Evolutionary conservation across 2,329 filamentous ascomycete genomes (phyloP).

Genomic region (Cytospora piceae): DNA sequence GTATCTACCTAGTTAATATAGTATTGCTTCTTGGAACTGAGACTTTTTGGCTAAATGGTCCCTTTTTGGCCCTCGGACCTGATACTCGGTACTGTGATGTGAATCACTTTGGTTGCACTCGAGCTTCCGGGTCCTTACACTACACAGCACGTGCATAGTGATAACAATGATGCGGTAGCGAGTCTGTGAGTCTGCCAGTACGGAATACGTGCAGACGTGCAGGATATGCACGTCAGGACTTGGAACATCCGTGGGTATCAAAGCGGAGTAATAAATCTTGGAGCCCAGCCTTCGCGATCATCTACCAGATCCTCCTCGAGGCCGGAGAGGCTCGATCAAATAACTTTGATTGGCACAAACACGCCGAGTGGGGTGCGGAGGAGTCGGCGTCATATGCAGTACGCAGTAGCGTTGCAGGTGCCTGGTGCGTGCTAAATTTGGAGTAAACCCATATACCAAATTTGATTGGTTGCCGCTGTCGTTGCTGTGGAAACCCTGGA

Average conservation of each 20-base stretch:
- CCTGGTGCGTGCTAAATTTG: neutral
- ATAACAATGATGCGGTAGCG: too few species aligned
- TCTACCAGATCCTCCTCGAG: neutral
- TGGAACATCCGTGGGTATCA: neutral
- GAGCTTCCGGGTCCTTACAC: too few species aligned
- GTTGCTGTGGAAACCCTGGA: neutral
- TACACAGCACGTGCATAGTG: too few species aligned
- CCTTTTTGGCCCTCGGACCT: too few species aligned
- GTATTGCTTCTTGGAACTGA: too few species aligned
- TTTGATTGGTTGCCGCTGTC: neutral
- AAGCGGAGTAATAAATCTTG: neutral
- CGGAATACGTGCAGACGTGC: too few species aligned
- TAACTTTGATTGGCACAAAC: neutral
- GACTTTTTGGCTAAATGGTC: too few species aligned
- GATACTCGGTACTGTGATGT: too few species aligned
- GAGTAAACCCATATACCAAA: too few species aligned
- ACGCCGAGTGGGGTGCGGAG: neutral
- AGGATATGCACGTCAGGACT: neutral
- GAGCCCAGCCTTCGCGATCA: neutral
- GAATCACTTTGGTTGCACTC: too few species aligned
- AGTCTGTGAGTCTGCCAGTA: too few species aligned
- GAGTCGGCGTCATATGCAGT: neutral
- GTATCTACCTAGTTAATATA: neutral
- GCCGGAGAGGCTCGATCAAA: neutral
- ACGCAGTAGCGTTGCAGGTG: slow-evolving; percentile 5